Evolutionary conservation across 306 rosid species (phyloP).

Genomic region (Quercus berberidifolia): DNA sequence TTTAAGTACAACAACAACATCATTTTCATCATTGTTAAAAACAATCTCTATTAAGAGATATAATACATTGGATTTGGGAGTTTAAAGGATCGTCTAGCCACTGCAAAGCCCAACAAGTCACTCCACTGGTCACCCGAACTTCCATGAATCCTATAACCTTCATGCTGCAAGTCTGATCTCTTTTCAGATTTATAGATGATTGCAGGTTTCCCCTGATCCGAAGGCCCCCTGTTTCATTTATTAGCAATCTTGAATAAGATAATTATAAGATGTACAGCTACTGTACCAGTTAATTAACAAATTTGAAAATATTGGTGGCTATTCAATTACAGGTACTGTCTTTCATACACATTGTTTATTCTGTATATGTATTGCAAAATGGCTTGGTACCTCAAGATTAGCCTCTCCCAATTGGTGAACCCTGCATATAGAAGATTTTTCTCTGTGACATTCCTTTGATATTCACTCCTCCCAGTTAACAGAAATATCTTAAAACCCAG

Average conservation of each 20-base stretch:
- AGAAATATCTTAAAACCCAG: conserved; percentile 67
- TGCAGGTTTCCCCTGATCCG: conserved; percentile 69
- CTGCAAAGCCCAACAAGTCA: conserved; percentile 70
- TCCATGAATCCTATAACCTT: conserved; percentile 75
- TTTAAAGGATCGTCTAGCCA: conserved; percentile 66
- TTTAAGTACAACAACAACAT: neutral
- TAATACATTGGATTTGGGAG: conserved; percentile 92
- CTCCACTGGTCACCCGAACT: conserved; percentile 96
- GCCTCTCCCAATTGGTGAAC: conserved; percentile 63
- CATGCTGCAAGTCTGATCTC: conserved; percentile 53
- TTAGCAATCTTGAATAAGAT: neutral
- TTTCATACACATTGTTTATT: too few species aligned
- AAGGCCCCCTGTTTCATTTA: conserved; percentile 46
- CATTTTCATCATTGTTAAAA: neutral
- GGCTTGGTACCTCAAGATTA: conserved; percentile 62
- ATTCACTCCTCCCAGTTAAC: conserved; percentile 70
- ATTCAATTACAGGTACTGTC: too few species aligned
- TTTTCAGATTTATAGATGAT: conserved; percentile 68
- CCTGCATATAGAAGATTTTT: conserved; percentile 59
- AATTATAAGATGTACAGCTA: neutral
- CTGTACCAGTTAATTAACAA: neutral
- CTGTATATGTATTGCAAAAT: neutral
- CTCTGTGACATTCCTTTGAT: conserved; percentile 57
- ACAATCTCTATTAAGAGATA: conserved; percentile 32
- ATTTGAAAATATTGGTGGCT: too few species aligned